A percentile compares a stretch with the other conserved stretches of the same genome.
Conservation (phyloP, 768 basidiomycete genomes). For the Auricularia sp. region DNA sequence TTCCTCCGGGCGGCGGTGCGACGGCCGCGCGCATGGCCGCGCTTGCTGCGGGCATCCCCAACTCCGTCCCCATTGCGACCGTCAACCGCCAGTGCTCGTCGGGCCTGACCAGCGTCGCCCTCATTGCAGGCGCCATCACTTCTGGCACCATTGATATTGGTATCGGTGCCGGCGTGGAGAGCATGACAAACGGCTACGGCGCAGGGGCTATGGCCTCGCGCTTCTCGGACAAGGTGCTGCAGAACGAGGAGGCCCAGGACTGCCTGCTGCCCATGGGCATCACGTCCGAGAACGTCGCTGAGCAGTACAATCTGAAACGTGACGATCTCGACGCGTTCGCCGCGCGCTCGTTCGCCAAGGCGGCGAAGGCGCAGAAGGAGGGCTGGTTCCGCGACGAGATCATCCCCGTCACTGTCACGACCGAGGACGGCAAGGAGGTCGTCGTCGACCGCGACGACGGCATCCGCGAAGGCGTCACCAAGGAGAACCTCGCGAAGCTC, state of each 20-base stretch:
- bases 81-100: conserved; percentile 89
- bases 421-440: conserved; percentile 54
- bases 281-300: conserved; percentile 89
- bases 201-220: conserved; percentile 42
- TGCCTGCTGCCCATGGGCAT: conserved; percentile 86
- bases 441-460: conserved; percentile 79
- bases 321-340: conserved; percentile 77
- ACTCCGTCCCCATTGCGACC: conserved; percentile 63
- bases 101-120: conserved; percentile 71
- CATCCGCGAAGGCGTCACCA: conserved; percentile 75
- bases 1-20: conserved; percentile 80
- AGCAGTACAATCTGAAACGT: conserved; percentile 65
- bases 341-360: conserved; percentile 75
- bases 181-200: conserved; percentile 77
- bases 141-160: conserved; percentile 82
- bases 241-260: conserved; percentile 62
- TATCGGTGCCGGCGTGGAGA: conserved; percentile 85
- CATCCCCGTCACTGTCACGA: conserved; percentile 67
- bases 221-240: conserved; percentile 56
- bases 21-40: conserved; percentile 77
- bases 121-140: conserved; percentile 72
- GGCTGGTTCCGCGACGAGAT: conserved; percentile 82
- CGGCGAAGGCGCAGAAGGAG: conserved; percentile 66
- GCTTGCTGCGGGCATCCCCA: conserved; percentile 75
- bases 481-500: conserved; percentile 65